Evolutionary conservation across 257 asterid species (phyloP).

Genomic region (Lycium barbarum): DNA sequence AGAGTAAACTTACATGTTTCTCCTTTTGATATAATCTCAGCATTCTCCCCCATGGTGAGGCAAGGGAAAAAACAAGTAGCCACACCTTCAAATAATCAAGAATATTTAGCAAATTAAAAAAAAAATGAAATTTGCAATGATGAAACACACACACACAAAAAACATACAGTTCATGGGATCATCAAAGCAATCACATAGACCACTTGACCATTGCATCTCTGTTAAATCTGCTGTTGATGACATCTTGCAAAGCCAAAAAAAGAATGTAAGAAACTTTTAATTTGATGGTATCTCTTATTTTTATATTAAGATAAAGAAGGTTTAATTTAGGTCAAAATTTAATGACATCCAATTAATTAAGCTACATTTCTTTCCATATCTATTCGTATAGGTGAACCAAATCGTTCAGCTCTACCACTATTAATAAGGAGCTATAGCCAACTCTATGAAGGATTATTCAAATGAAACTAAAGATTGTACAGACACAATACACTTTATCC

Average conservation of each 20-base stretch:
- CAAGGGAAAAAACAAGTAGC: not conserved
- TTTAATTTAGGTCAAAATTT: too few species aligned
- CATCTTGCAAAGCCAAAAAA: not conserved
- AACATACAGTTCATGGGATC: not conserved
- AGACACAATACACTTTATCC: too few species aligned
- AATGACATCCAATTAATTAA: too few species aligned
- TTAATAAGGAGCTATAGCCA: too few species aligned
- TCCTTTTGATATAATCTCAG: slow-evolving; percentile 24
- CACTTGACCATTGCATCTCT: slow-evolving; percentile 1
- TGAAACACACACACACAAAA: not conserved
- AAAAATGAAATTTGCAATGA: not conserved
- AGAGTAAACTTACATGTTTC: not conserved
- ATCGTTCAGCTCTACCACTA: too few species aligned
- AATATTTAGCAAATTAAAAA: not conserved
- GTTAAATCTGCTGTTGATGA: not conserved
- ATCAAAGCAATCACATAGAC: not conserved
- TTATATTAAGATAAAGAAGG: too few species aligned
- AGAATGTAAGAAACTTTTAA: not conserved
- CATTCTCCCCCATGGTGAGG: slow-evolving; percentile 18
- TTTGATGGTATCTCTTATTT: too few species aligned
- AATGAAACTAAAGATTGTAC: too few species aligned
- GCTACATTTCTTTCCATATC: too few species aligned
- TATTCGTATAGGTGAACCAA: too few species aligned
- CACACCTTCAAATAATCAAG: not conserved
- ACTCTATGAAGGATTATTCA: too few species aligned